These are phyloP conservation scores for Lolium multiflorum DNA, from an alignment of 176 grass and related monocot genomes.

Conservation along the genomic window DNA sequence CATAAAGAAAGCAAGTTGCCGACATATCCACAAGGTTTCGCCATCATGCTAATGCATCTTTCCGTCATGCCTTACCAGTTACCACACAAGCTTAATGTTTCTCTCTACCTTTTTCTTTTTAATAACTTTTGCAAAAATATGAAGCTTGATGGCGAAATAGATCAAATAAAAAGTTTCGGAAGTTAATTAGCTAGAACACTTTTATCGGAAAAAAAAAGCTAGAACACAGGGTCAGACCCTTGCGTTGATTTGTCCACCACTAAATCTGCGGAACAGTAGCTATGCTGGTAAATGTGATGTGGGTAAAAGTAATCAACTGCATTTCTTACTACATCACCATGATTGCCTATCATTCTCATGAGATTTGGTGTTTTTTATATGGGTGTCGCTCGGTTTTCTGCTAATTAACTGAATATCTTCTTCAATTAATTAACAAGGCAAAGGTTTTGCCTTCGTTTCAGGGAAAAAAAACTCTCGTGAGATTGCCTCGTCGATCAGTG, in stretches of 20 bases:
- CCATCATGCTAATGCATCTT: slow-evolving; percentile 32
- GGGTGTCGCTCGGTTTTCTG: too few species aligned
- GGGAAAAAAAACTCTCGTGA: too few species aligned
- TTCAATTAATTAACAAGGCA: too few species aligned
- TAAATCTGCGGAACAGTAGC: not conserved
- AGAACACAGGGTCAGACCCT: slow-evolving; percentile 8
- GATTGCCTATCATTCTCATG: too few species aligned
- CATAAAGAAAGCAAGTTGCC: slow-evolving; percentile 28
- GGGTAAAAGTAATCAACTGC: not conserved
- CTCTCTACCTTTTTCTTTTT: not conserved
- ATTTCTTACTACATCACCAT: too few species aligned
- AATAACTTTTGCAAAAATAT: slow-evolving; percentile 33
- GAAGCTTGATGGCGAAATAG: slow-evolving; percentile 27
- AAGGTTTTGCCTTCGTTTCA: too few species aligned
- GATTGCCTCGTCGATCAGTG: too few species aligned
- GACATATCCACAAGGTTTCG: slow-evolving; percentile 35
- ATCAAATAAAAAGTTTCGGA: slow-evolving; percentile 29
- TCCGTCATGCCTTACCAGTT: slow-evolving; percentile 30
- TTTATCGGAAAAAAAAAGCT: not conserved
- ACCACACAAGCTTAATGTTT: slow-evolving; percentile 27
- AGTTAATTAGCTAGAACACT: slow-evolving; percentile 20
- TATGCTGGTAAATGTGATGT: not conserved
- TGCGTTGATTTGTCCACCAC: slow-evolving; percentile 21
- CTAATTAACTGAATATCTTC: too few species aligned
- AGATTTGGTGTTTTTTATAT: too few species aligned